Evolutionary conservation across 176 grass and related monocot genomes (phyloP).

Genomic region (Rhynchospora pubera): DNA sequence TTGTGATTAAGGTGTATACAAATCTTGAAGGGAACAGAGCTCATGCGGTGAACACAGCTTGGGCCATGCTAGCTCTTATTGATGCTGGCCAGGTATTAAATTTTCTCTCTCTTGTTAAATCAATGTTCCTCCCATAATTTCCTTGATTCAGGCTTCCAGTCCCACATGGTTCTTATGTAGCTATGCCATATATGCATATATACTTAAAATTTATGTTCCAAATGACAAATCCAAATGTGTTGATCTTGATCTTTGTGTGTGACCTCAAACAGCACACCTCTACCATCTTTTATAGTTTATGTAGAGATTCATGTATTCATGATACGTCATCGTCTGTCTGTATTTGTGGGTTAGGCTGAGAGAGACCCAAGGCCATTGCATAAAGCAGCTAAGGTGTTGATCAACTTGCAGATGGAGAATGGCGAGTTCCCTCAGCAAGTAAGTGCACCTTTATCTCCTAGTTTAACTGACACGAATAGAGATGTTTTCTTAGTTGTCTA

Average conservation of each 20-base stretch:
- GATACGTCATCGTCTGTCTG: not conserved
- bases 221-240: not conserved
- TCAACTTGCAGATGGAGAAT: conserved; percentile 24
- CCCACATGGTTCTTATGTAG: too few species aligned
- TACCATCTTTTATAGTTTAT: not conserved
- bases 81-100: conserved; percentile 62
- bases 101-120: conserved; percentile 11
- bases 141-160: not conserved
- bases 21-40: conserved; percentile 62
- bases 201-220: not conserved
- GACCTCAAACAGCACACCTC: not conserved
- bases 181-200: not conserved
- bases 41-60: conserved; percentile 86
- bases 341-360: conserved; percentile 23
- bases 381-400: conserved; percentile 26
- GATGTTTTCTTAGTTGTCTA: not conserved
- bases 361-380: conserved; percentile 34
- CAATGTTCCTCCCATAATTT: not conserved
- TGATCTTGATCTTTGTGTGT: not conserved
- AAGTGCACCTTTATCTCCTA: conserved; percentile 13
- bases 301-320: not conserved
- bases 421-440: not conserved
- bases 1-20: conserved; percentile 63
- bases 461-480: not conserved
- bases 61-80: conserved; percentile 85